Percentiles rank a stretch among this genome's conserved stretches.
Conservation (phyloP, 139 green algal species). For the Prasinococcaceae sp. region DNA sequence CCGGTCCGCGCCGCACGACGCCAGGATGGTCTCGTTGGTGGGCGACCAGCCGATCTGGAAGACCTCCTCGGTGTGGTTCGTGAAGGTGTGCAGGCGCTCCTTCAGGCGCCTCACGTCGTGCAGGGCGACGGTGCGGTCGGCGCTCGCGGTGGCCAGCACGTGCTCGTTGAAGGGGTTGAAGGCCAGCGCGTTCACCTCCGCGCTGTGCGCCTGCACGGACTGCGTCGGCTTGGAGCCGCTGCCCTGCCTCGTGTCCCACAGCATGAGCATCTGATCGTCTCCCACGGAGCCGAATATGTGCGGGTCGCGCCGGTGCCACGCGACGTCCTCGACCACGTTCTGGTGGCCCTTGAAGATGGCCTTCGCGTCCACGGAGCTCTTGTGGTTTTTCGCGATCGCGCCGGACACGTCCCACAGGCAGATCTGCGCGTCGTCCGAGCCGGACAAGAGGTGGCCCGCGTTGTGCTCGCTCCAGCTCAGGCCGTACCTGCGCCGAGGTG, state of each 20-base stretch:
- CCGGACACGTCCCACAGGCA: slow-evolving; percentile 93
- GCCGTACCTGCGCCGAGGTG: too few relatives aligned
- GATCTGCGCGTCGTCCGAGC: slow-evolving; percentile 93
- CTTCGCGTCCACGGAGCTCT: neutral
- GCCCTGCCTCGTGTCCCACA: slow-evolving; percentile 82
- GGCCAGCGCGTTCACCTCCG: slow-evolving; percentile 92
- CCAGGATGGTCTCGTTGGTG: slow-evolving; percentile 86
- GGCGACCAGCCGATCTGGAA: slow-evolving; percentile 94
- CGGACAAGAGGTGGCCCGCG: slow-evolving; percentile 74
- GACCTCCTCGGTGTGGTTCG: slow-evolving; percentile 86
- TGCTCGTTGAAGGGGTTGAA: slow-evolving; percentile 98
- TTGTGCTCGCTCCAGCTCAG: slow-evolving; percentile 81
- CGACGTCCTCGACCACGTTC: slow-evolving; percentile 73
- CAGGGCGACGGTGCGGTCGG: slow-evolving; percentile 82
- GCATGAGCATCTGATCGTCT: slow-evolving; percentile 85
- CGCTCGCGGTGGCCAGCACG: slow-evolving; percentile 84
- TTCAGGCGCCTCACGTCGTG: slow-evolving; percentile 85
- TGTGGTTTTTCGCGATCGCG: neutral
- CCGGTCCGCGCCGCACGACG: slow-evolving; percentile 83
- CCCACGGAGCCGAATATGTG: slow-evolving; percentile 90
- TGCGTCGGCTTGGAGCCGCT: slow-evolving; percentile 13
- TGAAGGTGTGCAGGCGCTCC: slow-evolving; percentile 80
- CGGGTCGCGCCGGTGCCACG: slow-evolving; percentile 80
- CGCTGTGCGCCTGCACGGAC: slow-evolving; percentile 58
- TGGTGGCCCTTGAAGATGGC: slow-evolving; percentile 5